phyloP scores from a whole-genome alignment of 2,329 filamentous ascomycete genomes.

The Colletotrichum truncatum region DNA sequence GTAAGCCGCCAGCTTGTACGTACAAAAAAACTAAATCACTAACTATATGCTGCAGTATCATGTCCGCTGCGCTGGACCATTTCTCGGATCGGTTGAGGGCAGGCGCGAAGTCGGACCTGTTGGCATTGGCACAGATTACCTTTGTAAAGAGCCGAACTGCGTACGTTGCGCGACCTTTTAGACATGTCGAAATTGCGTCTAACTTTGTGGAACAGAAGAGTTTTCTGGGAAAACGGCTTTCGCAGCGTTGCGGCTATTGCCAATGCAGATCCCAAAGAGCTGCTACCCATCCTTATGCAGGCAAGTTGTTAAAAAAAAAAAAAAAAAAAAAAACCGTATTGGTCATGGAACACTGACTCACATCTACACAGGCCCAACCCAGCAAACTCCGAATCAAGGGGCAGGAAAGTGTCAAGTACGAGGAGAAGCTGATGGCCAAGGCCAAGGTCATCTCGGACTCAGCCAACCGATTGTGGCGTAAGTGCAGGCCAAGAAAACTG shows the following conservation, averaged over 20 bases:
- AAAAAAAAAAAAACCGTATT: background rate
- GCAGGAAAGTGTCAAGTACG: conserved; percentile 66
- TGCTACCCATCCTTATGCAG: conserved; percentile 78
- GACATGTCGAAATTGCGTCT: conserved; percentile 1
- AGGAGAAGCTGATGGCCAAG: conserved; percentile 71
- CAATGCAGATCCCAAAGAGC: conserved; percentile 72
- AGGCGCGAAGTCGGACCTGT: conserved; percentile 74
- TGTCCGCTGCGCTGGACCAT: conserved; percentile 77
- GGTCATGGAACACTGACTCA: conserved; percentile 2
- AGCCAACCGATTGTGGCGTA: conserved; percentile 76
- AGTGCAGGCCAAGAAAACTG: conserved; percentile 37
- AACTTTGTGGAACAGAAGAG: conserved; percentile 43
- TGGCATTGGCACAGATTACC: conserved; percentile 76
- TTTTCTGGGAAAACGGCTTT: conserved; percentile 82
- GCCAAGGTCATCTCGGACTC: conserved; percentile 74
- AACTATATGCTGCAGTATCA: conserved; percentile 55
- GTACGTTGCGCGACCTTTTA: conserved; percentile 41
- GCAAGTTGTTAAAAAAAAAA: too few relatives aligned
- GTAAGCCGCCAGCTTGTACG: conserved; percentile 45
- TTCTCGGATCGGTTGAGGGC: conserved; percentile 79
- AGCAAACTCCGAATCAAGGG: conserved; percentile 68
- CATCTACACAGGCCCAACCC: conserved; percentile 67
- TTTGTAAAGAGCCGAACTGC: conserved; percentile 83
- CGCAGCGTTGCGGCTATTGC: conserved; percentile 74
- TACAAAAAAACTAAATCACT: conserved; percentile 1